Percentiles rank a stretch among this genome's conserved stretches.
Conservation (phyloP, 2,329 filamentous ascomycete species). For the Penicillium vulpinum region DNA sequence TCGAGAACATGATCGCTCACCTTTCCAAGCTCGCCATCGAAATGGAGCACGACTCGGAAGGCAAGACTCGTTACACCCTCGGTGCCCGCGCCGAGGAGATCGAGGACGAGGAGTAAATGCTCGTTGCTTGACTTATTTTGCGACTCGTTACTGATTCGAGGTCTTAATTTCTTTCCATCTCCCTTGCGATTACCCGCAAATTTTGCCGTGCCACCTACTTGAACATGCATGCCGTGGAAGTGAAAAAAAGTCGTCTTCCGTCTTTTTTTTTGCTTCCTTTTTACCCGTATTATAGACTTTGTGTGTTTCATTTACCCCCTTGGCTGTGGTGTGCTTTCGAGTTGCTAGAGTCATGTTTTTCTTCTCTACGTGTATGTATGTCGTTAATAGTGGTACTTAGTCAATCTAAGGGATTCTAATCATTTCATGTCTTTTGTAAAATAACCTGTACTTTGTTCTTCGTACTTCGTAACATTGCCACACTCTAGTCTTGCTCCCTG, state of each 20-base stretch:
- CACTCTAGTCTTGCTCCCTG: not conserved
- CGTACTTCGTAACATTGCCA: not conserved
- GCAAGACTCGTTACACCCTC: slow-evolving; percentile 47
- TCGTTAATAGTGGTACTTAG: slow-evolving; percentile 44
- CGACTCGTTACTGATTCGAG: slow-evolving; percentile 39
- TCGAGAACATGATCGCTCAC: slow-evolving; percentile 56
- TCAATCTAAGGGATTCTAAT: slow-evolving; percentile 39
- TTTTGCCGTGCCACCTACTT: slow-evolving; percentile 31
- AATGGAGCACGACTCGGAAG: slow-evolving; percentile 50
- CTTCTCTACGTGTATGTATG: slow-evolving; percentile 44
- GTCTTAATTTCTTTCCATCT: slow-evolving; percentile 22
- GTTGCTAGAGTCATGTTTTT: slow-evolving; percentile 37
- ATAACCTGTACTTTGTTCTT: no score
- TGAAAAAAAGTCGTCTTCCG: slow-evolving; percentile 13
- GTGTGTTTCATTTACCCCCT: slow-evolving; percentile 31
- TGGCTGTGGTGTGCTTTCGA: slow-evolving; percentile 28
- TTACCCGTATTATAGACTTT: slow-evolving; percentile 43
- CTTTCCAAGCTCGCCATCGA: slow-evolving; percentile 55
- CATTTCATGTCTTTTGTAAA: no score
- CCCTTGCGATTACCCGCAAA: slow-evolving; percentile 17
- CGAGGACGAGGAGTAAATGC: slow-evolving; percentile 47
- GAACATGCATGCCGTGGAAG: slow-evolving; percentile 30
- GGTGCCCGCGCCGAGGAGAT: slow-evolving; percentile 44
- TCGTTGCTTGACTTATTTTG: slow-evolving; percentile 28
- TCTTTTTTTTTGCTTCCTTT: slow-evolving; percentile 21